Percentiles rank a stretch among this genome's conserved stretches.
These are phyloP conservation scores for Mycena vulgaris DNA, from an alignment of 768 basidiomycete species.

Conservation along the genomic window DNA sequence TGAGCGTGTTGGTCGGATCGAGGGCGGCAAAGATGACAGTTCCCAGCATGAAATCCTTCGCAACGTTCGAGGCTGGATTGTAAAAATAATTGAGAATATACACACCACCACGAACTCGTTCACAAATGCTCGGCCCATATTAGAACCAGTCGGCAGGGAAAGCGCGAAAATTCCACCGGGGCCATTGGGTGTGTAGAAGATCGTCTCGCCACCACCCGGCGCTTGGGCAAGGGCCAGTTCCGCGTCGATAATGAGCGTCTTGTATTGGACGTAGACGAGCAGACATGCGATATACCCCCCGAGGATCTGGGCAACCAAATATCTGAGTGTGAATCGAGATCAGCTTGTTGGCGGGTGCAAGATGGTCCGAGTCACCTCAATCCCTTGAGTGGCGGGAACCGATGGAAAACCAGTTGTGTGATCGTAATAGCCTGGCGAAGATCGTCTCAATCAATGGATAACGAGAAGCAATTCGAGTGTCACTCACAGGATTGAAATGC, in stretches of 20 bases:
- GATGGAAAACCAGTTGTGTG: constrained; percentile 63
- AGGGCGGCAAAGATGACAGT: constrained; percentile 66
- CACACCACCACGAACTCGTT: constrained; percentile 73
- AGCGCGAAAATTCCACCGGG: constrained; percentile 68
- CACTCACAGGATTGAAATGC: constrained; percentile 70
- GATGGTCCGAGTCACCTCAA: constrained; percentile 54
- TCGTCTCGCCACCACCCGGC: constrained; percentile 39
- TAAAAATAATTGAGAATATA: neutral
- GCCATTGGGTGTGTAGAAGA: constrained; percentile 56
- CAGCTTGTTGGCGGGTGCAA: neutral
- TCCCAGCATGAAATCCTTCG: constrained; percentile 63
- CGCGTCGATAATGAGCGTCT: constrained; percentile 56
- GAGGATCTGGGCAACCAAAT: constrained; percentile 75
- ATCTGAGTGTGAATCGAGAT: constrained; percentile 53
- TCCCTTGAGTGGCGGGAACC: constrained; percentile 69
- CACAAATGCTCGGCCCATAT: constrained; percentile 64
- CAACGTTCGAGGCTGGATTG: neutral
- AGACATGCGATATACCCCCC: constrained; percentile 77
- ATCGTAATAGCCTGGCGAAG: constrained; percentile 59
- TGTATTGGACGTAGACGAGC: constrained; percentile 75
- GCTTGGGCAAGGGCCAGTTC: constrained; percentile 51
- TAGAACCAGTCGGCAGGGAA: constrained; percentile 60
- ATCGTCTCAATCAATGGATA: neutral
- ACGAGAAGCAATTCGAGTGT: constrained; percentile 23
- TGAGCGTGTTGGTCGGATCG: constrained; percentile 72